A percentile compares a stretch with the other conserved stretches of the same genome.
Conservation (phyloP, 2,329 filamentous ascomycete species). For the Alternaria postmessia region DNA sequence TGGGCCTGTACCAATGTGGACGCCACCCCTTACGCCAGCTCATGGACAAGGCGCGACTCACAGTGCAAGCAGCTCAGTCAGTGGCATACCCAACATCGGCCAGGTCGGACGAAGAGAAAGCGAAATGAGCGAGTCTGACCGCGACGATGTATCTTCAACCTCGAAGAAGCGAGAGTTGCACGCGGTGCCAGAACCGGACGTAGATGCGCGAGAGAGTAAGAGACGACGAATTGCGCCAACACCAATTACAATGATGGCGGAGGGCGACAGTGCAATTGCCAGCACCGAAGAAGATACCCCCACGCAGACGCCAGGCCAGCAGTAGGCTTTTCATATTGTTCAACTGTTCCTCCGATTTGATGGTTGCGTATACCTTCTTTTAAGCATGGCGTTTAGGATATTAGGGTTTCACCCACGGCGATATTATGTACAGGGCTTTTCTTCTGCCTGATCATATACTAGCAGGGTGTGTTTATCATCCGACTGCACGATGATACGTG, state of each 20-base stretch:
- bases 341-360: conserved; percentile 6
- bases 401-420: conserved; percentile 1
- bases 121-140: conserved; percentile 49
- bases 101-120: conserved; percentile 37
- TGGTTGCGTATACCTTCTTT: conserved; percentile 9
- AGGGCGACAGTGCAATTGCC: conserved; percentile 37
- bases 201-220: conserved; percentile 50
- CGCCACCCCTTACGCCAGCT: conserved; percentile 86
- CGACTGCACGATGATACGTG: conserved; percentile 10
- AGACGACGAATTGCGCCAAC: conserved; percentile 58
- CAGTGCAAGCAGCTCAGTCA: conserved; percentile 63
- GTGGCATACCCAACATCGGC: conserved; percentile 56
- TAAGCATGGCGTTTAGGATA: conserved; percentile 33
- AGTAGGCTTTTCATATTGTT: conserved; percentile 14
- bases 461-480: conserved; percentile 1
- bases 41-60: conserved; percentile 53
- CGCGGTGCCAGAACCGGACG: conserved; percentile 47
- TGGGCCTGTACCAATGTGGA: conserved; percentile 74
- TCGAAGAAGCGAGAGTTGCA: conserved; percentile 50
- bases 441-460: conserved; percentile 1
- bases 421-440: conserved; percentile 9
- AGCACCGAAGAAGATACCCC: conserved; percentile 45
- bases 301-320: conserved; percentile 27
- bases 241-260: conserved; percentile 44
- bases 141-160: conserved; percentile 39